Percentiles rank a stretch among this genome's conserved stretches.
These are phyloP conservation scores for Arthromyces matolae DNA, from an alignment of 768 basidiomycete species.

Conservation along the genomic window DNA sequence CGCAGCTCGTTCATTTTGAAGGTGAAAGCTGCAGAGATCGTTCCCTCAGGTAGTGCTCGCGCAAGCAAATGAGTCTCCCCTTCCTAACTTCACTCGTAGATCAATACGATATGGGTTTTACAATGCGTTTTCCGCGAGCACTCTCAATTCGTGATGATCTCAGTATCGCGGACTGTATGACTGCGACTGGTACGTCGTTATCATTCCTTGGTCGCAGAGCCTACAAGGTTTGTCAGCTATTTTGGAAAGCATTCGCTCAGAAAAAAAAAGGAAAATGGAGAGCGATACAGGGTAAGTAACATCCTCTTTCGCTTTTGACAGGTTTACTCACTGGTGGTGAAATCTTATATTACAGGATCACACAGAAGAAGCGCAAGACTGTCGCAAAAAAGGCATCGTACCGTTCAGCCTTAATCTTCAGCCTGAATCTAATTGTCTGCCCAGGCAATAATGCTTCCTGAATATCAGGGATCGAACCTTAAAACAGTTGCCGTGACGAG, in stretches of 20 bases:
- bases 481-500: constrained; percentile 57
- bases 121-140: constrained; percentile 93
- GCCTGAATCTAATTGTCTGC: background rate
- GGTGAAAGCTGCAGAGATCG: constrained; percentile 92
- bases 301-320: background rate
- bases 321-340: background rate
- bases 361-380: constrained; percentile 61
- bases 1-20: constrained; percentile 88
- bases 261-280: constrained; percentile 75
- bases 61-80: background rate
- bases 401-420: background rate
- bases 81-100: constrained; percentile 39
- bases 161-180: constrained; percentile 66
- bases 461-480: constrained; percentile 62
- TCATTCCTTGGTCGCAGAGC: background rate
- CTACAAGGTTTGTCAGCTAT: constrained; percentile 38
- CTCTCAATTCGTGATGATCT: constrained; percentile 77
- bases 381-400: constrained; percentile 44
- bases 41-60: constrained; percentile 54
- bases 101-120: constrained; percentile 79
- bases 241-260: constrained; percentile 55
- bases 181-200: constrained; percentile 50
- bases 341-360: constrained; percentile 21
- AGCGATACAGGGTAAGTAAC: constrained; percentile 47
- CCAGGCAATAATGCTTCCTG: constrained; percentile 59